phyloP scores from a whole-genome alignment of 257 asterid species.

The Salvia splendens region DNA sequence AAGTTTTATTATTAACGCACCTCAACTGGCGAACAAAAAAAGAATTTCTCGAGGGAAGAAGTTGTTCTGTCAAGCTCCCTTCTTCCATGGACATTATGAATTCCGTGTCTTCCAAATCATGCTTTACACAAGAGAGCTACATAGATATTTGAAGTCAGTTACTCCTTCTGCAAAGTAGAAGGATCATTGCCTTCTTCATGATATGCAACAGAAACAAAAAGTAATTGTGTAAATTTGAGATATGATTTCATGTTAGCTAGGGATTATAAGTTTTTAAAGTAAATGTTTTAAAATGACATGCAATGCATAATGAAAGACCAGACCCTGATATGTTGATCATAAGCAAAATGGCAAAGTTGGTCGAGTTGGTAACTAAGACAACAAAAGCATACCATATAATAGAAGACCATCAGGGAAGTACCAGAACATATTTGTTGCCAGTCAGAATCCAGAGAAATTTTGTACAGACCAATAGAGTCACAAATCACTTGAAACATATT shows the following conservation, averaged over 20 bases:
- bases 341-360: slow-evolving; percentile 18
- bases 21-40: slow-evolving; percentile 76
- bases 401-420: slow-evolving; percentile 67
- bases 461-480: slow-evolving; percentile 64
- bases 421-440: slow-evolving; percentile 75
- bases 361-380: slow-evolving; percentile 33
- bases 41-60: slow-evolving; percentile 79
- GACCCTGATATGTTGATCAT: slow-evolving; percentile 19
- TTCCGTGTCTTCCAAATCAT: slow-evolving; percentile 87
- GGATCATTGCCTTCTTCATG: not conserved
- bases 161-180: slow-evolving; percentile 8
- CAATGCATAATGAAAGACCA: not conserved
- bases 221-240: not conserved
- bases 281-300: not conserved
- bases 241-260: not conserved
- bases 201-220: too few species aligned
- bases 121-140: slow-evolving; percentile 71
- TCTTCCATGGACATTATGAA: slow-evolving; percentile 77
- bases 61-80: slow-evolving; percentile 78
- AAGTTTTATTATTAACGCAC: slow-evolving; percentile 34
- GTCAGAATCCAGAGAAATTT: slow-evolving; percentile 56
- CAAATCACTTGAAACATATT: slow-evolving; percentile 41
- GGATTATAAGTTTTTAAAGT: not conserved
- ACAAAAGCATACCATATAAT: slow-evolving; percentile 67
- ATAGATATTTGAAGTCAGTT: slow-evolving; percentile 30